Conservation (phyloP, 495 filamentous ascomycete genomes). For the Baudoinia panamericana region DNA sequence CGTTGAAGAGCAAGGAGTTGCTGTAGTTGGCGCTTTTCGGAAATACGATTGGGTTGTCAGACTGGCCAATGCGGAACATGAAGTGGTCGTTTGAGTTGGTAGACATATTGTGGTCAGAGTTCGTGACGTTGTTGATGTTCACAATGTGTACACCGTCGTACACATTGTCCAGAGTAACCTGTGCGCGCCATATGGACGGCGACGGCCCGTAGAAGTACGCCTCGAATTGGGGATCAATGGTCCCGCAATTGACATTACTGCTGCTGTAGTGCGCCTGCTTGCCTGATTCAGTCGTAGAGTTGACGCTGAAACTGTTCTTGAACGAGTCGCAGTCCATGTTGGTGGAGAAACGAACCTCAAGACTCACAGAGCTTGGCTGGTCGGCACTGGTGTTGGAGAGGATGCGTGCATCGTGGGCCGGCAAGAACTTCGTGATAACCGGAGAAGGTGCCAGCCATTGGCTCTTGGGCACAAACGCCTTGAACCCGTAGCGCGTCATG, state of each 20-base stretch:
- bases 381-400: conserved; percentile 36
- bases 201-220: conserved; percentile 33
- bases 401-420: conserved; percentile 51
- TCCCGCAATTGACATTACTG: conserved; percentile 34
- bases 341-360: conserved; percentile 47
- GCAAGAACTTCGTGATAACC: conserved; percentile 52
- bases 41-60: conserved; percentile 49
- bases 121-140: conserved; percentile 44
- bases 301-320: conserved; percentile 37
- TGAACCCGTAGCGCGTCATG: conserved; percentile 47
- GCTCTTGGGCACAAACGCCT: conserved; percentile 46
- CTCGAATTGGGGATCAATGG: conserved; percentile 22
- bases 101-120: conserved; percentile 24
- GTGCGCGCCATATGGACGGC: conserved; percentile 42
- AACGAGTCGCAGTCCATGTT: conserved; percentile 51
- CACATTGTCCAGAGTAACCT: conserved; percentile 42
- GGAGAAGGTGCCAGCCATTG: conserved; percentile 42
- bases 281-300: conserved; percentile 40
- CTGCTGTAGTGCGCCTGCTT: conserved; percentile 31
- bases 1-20: conserved; percentile 11
- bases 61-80: conserved; percentile 42
- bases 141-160: conserved; percentile 53
- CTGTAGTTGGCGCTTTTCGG: conserved; percentile 44
- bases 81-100: conserved; percentile 45
- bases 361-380: conserved; percentile 35